Conservation (phyloP, 257 asterid genomes). For the Nicotiana benthamiana region DNA sequence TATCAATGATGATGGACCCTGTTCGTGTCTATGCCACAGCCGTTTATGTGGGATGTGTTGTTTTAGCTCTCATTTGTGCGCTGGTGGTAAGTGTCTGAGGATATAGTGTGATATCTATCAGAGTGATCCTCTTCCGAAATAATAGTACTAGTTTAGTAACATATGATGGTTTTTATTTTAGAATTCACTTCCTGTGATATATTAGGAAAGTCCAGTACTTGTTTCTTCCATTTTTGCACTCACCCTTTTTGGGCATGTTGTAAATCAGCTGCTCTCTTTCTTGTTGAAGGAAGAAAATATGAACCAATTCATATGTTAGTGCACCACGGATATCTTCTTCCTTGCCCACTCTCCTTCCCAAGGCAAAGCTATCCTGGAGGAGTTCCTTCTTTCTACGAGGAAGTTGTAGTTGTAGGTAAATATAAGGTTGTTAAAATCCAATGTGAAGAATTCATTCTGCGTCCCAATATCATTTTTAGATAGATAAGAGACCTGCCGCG, state of each 20-base stretch:
- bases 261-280: not conserved
- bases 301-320: not conserved
- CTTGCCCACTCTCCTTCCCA: not conserved
- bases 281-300: not conserved
- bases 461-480: not conserved
- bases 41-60: constrained; percentile 60
- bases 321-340: not conserved
- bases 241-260: not conserved
- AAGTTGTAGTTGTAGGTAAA: not conserved
- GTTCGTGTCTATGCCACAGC: constrained; percentile 70
- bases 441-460: not conserved
- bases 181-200: not conserved
- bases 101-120: too few relatives aligned
- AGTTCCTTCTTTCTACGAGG: not conserved
- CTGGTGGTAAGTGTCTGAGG: constrained; percentile 56
- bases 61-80: constrained; percentile 84
- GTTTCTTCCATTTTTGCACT: not conserved
- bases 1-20: constrained; percentile 88
- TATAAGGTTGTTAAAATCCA: not conserved
- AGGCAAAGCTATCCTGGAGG: not conserved
- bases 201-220: not conserved
- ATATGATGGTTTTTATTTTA: not conserved
- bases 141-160: not conserved
- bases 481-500: not conserved
- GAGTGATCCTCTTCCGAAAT: not conserved